Base-by-base conservation (phyloP, 1,139 yeast species). In the Kodamaea alishanica region DNA sequence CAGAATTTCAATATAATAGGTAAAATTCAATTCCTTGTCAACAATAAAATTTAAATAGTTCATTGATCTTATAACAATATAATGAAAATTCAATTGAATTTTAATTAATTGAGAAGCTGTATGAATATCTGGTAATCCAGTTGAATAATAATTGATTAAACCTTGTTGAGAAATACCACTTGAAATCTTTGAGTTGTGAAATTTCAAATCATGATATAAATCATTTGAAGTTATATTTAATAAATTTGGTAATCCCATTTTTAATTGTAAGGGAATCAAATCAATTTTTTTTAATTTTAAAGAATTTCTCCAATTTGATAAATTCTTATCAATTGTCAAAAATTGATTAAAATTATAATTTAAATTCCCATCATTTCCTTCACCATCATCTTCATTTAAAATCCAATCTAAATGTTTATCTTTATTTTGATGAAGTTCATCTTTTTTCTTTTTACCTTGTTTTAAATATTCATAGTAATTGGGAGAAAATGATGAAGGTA, bases 401-500 rank as follows among this genome's bases (percentile, higher is more conserved):
- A 71, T 69, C 75, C 76, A 70, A 43, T 71, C 76, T 26, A 71
- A 51, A 38, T 60, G 68, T 34, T 60, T 61, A 27, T 53, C 48
- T 35, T 57, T 55, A 11, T 49, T 49, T 9, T 56, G 55, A 24
- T 50, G 51, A 12, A 43, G 47, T 12, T 40, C 45, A 39, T 42
- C 51, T 35, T 46, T 50, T 37, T 37, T 45, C 35, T 47, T 45
- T 26, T 52, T 55, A 24, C 60, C 65, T 34, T 61, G 60, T 41
- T 70, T 71, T 39, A 71, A 54, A 44, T 71, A 71, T 47, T 71
- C 75, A 43, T 72, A 71, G 45, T 72, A 72, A 43, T 71, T 65
- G 3, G 77, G 76, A 8, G 76, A 67, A 42, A 72, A 72, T 0
- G 77, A 71, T 1, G 76, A 71, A 2, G 77, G 77, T 36, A 72